Percentiles rank a stretch among this genome's conserved stretches.
phyloP scores from a whole-genome alignment of 805 yeast genomes.

The Teunomyces tritomae region DNA sequence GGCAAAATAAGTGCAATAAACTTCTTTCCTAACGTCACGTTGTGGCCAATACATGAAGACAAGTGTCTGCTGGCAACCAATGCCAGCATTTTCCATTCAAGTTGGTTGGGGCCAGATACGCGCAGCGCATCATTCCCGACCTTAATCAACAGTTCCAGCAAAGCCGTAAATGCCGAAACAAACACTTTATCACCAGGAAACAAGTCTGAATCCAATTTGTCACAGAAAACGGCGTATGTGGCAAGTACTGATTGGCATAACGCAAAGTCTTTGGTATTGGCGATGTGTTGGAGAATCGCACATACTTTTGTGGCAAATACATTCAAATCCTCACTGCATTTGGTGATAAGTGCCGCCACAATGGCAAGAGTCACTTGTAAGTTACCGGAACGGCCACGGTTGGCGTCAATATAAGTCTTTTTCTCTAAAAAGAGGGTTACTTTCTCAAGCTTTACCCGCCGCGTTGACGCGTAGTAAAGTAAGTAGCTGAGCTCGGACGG shows the following conservation, averaged over 20 bases:
- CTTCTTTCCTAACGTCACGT: conserved; percentile 23
- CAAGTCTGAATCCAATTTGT: conserved; percentile 56
- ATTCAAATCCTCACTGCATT: conserved; percentile 80
- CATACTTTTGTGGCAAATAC: conserved; percentile 73
- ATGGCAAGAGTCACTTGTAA: conserved; percentile 78
- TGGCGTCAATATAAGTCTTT: conserved; percentile 59
- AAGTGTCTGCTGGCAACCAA: conserved; percentile 39
- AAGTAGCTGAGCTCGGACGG: conserved; percentile 87
- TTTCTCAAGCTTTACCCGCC: conserved; percentile 85
- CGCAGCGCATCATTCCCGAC: conserved; percentile 12
- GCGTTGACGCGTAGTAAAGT: conserved; percentile 83
- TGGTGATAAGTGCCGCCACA: conserved; percentile 62
- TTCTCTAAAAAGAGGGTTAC: conserved; percentile 68
- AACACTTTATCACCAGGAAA: conserved; percentile 65
- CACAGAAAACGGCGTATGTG: conserved; percentile 45
- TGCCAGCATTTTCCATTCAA: conserved; percentile 48
- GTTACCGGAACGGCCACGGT: conserved; percentile 69
- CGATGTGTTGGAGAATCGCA: conserved; percentile 51
- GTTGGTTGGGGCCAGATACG: conserved; percentile 24
- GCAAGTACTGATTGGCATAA: conserved; percentile 52
- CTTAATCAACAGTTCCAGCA: conserved; percentile 19
- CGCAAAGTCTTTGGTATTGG: conserved; percentile 57
- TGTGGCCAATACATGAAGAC: conserved; percentile 37
- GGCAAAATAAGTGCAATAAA: conserved; percentile 36
- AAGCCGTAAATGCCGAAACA: conserved; percentile 41